Base-by-base conservation (phyloP, 176 grass and related monocot genomes). In the Oryza officinalis region DNA sequence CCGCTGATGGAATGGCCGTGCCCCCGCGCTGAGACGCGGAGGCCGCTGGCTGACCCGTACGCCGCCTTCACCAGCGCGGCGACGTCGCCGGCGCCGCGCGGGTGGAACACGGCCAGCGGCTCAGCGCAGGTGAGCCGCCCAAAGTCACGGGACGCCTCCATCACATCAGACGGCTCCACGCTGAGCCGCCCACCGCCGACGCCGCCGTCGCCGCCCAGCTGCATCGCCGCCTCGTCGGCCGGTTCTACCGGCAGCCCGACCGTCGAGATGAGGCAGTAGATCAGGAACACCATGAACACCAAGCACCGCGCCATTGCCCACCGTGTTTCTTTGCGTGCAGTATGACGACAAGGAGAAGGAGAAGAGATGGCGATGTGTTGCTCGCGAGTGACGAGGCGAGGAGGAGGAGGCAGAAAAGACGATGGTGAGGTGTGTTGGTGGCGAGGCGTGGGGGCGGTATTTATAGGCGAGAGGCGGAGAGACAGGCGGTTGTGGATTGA, bases 1-100 rank as follows among this genome's bases (percentile, higher is more conserved):
- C 96, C 96, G 76, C 92, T 88, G 87, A 93, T 94, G 33, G 93
- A 95, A 77, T 98, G 96, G 1, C 96, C 93, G 59, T 93, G 91
- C 1, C 96, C 96, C 0, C 93, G 83, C 26, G 93, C 93, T 0
- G 93, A 98, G 41, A 98, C 59, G 40, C 85, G 83, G 85, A 95
- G 69, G n/a, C 81, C 87, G 13, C 76, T 8, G 18, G 63, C 74
- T 1, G 96, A 85, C 38, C 31, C 82, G 83, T 90, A 84, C 6
- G 91, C 91, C 14, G 85, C 76, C 4, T 83, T 86, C 32, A 99
- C 61, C 8, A 96, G 45, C 5, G 4, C 69, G 9, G 85, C 83
- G 3, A 99, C 87, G 65, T 99, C 93, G 1, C n/a, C 80, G 6
- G 91, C 85, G 5, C 49, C 89, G 70, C 65, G 61, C 14, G 96